Percentiles rank a stretch among this genome's conserved stretches.
phyloP scores from a whole-genome alignment of 768 basidiomycete species.

The Pisolithus orientalis region DNA sequence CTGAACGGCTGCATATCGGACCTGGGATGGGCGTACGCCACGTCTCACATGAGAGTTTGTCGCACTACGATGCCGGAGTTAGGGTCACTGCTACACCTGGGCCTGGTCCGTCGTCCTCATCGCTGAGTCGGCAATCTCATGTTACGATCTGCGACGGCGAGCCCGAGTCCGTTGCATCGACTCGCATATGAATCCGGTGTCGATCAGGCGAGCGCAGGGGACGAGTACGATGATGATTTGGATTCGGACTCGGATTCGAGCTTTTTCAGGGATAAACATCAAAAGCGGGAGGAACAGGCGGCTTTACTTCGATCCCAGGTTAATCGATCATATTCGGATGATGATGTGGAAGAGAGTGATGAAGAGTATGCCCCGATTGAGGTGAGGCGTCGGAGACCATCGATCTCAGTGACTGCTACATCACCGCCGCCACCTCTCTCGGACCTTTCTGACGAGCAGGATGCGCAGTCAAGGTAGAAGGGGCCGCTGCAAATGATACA shows the following conservation, averaged over 20 bases:
- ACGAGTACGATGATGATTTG: slow-evolving; percentile 25
- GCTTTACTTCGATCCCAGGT: slow-evolving; percentile 24
- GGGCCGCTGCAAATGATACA: too few relatives aligned
- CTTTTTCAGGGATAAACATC: slow-evolving; percentile 26
- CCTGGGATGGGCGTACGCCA: neutral
- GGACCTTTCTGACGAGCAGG: slow-evolving; percentile 13
- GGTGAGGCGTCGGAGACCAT: slow-evolving; percentile 30
- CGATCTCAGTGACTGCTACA: slow-evolving; percentile 21
- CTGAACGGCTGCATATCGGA: slow-evolving; percentile 20
- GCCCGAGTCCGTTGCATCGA: slow-evolving; percentile 35
- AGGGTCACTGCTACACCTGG: neutral
- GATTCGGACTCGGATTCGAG: slow-evolving; percentile 30
- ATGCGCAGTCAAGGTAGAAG: neutral
- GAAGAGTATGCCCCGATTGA: slow-evolving; percentile 31
- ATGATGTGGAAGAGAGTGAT: slow-evolving; percentile 30
- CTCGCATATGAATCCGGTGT: slow-evolving; percentile 27
- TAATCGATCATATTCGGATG: slow-evolving; percentile 27
- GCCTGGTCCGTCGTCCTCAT: neutral
- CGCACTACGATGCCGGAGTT: neutral
- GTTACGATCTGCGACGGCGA: slow-evolving; percentile 29
- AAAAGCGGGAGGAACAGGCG: slow-evolving; percentile 16
- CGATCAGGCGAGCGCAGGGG: slow-evolving; percentile 22
- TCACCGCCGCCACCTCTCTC: slow-evolving; percentile 18
- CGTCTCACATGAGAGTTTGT: neutral
- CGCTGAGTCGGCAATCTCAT: slow-evolving; percentile 1